Evolutionary conservation across 176 grass and related monocot genomes (phyloP), one percentile per base, ranked within the genome.

Genomic region (Triticum dicoccoides): DNA sequence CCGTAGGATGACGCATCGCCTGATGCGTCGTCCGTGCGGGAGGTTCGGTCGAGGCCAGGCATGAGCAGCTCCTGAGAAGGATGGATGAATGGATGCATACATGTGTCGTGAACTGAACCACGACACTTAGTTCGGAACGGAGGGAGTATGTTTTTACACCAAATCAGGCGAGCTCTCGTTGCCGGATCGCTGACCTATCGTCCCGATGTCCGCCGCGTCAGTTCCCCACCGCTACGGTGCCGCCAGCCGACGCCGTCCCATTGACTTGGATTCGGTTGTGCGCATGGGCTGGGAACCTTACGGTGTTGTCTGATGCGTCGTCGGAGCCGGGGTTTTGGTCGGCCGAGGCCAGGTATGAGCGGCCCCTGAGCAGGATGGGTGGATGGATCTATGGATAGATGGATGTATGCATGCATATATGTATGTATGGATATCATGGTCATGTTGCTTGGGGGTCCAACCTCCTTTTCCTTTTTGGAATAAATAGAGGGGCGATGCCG

Each of bases 1-100:
- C 38, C 38, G 38, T 39, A 39, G 1, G 38, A 2, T 39, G 38
- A 8, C 8, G 27, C 27, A 27, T 27, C 27, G 27, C 27, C 37
- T 71, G 78, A 76, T 15, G 82, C 20, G 2, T 63, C 14, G 27
- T 76, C 37, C 0, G 17, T 2, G 63, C 47, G 8, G 11, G 39
- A 47, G 82, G 20, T 89, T 81, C 69, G 67, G 45, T 20, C 29
- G 38, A 24, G 38, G 73, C 74, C 38, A 30, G 35, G 73, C 47
- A 38, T 75, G 56, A 63, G 24, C 69, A 84, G 69, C 54, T 74
- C 41, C 24, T 17, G 34, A 73, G 70, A 11, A 4, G 2, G 18
- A 41, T 41, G 9, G 69, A 70, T 39, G 41, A 11, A 11, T 42
- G 21, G 21, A 72, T 12, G 49, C 14, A 17, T 52, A 6, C 49